phyloP scores from a whole-genome alignment of 2,329 filamentous ascomycete species.

The Colletotrichum noveboracense region DNA sequence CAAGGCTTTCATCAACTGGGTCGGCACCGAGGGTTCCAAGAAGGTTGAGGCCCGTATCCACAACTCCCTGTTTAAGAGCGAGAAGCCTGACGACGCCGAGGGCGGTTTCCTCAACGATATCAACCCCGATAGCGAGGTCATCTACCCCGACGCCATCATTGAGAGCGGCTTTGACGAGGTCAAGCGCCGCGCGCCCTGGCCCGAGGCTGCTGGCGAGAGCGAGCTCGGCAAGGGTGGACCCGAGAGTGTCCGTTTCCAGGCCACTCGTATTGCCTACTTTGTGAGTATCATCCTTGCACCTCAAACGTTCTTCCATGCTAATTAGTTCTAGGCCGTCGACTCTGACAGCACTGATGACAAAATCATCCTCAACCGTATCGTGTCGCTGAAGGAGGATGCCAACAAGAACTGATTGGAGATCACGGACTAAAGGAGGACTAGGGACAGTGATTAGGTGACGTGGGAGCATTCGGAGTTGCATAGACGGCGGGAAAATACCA shows the following conservation, averaged over 20 bases:
- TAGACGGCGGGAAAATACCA: slow-evolving; percentile 18
- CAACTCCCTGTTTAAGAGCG: slow-evolving; percentile 84
- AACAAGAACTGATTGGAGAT: slow-evolving; percentile 54
- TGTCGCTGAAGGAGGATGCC: slow-evolving; percentile 88
- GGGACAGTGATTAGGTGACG: background rate
- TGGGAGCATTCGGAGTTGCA: slow-evolving; percentile 14
- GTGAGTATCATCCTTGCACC: slow-evolving; percentile 40
- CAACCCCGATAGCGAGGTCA: slow-evolving; percentile 81
- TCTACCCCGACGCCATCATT: slow-evolving; percentile 80
- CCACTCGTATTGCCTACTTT: slow-evolving; percentile 87
- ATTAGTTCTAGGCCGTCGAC: slow-evolving; percentile 66
- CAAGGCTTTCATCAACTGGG: slow-evolving; percentile 92
- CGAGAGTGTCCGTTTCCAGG: slow-evolving; percentile 88
- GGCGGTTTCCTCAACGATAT: slow-evolving; percentile 86
- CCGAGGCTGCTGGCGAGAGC: slow-evolving; percentile 75
- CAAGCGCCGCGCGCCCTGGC: slow-evolving; percentile 76
- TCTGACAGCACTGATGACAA: slow-evolving; percentile 79
- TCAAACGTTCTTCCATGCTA: background rate
- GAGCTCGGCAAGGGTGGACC: slow-evolving; percentile 66
- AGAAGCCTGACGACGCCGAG: slow-evolving; percentile 77
- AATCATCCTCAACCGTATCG: slow-evolving; percentile 88
- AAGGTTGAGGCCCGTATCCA: slow-evolving; percentile 80
- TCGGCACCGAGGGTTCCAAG: slow-evolving; percentile 67
- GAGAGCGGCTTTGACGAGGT: slow-evolving; percentile 87
- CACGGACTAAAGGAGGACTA: background rate